phyloP scores from a whole-genome alignment of 1,139 yeast genomes.

The Kurtzmaniella quercitrusa region DNA sequence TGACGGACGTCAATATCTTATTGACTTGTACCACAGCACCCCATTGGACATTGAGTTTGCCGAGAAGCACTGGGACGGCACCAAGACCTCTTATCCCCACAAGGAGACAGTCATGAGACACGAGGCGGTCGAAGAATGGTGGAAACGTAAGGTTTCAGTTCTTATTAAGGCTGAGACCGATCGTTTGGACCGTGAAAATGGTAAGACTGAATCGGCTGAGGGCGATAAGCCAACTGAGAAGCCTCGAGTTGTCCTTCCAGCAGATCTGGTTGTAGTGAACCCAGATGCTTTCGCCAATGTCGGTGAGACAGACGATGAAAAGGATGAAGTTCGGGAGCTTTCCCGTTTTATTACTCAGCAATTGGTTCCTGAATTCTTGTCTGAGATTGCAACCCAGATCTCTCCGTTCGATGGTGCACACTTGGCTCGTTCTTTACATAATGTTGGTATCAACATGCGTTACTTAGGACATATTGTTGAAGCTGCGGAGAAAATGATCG shows the following conservation, averaged over 20 bases:
- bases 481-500: conserved; percentile 20
- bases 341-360: conserved; percentile 57
- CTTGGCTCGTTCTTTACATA: conserved; percentile 65
- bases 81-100: conserved; percentile 68
- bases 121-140: conserved; percentile 91
- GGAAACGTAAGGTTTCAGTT: conserved; percentile 63
- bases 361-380: conserved; percentile 62
- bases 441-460: conserved; percentile 82
- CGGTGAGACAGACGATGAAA: conserved; percentile 36
- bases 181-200: conserved; percentile 42
- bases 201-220: conserved; percentile 18
- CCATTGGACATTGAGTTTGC: conserved; percentile 81
- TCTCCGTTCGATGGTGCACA: conserved; percentile 82
- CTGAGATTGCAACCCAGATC: conserved; percentile 49
- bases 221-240: too few relatives aligned
- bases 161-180: conserved; percentile 50
- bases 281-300: conserved; percentile 70
- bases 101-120: conserved; percentile 73
- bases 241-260: conserved; percentile 53
- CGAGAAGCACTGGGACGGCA: conserved; percentile 46
- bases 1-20: conserved; percentile 78
- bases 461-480: conserved; percentile 68
- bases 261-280: conserved; percentile 57
- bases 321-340: conserved; percentile 62
- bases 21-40: conserved; percentile 79